A percentile compares a stretch with the other conserved stretches of the same genome.
Evolutionary conservation across 164 flowering plant genomes (phyloP).

Genomic region (Annona cherimola): DNA sequence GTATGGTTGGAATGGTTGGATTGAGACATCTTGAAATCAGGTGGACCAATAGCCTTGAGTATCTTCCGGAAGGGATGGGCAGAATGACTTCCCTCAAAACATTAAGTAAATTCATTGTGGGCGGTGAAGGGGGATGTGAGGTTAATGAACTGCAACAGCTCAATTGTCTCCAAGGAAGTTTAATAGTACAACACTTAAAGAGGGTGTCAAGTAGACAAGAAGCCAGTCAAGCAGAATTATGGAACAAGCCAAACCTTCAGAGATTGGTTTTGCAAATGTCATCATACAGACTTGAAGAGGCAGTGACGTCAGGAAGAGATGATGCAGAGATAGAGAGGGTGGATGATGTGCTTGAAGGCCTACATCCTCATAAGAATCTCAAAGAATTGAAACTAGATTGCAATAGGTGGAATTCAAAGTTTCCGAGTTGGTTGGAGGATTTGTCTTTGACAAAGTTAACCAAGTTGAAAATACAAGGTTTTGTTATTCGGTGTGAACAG

Average conservation of each 20-base stretch:
- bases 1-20: neutral
- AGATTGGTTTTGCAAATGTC: neutral
- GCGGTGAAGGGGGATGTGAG: neutral
- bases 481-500: neutral
- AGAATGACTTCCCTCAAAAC: slow-evolving; percentile 4
- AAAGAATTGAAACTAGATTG: neutral
- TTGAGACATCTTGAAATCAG: slow-evolving; percentile 8
- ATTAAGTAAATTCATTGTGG: slow-evolving; percentile 1
- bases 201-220: neutral
- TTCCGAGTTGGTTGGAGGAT: slow-evolving; percentile 5
- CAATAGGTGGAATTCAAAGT: neutral
- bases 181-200: neutral
- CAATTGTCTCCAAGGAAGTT: neutral
- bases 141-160: neutral
- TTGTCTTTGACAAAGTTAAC: neutral
- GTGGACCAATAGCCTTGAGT: neutral
- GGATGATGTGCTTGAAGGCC: neutral
- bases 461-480: neutral
- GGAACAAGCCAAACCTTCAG: neutral
- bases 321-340: neutral
- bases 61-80: slow-evolving; percentile 1
- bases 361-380: neutral
- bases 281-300: too few relatives aligned
- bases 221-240: neutral
- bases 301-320: neutral